Evolutionary conservation across 371 early-diverging fungal species (phyloP), one percentile per base, ranked within the genome.

Genomic region (Saksenaea vasiformis): DNA sequence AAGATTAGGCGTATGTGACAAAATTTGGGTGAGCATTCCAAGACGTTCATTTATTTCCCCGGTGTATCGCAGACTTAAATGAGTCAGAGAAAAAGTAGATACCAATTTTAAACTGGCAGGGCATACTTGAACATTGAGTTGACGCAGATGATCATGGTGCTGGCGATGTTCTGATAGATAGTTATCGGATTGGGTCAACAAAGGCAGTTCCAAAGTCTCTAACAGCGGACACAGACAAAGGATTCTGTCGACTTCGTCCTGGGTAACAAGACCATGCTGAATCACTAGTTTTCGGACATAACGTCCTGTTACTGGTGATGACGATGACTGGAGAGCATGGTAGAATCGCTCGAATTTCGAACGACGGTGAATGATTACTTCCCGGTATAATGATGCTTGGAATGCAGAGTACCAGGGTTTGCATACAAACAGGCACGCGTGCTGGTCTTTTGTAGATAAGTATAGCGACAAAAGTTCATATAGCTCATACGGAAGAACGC

Each of bases 321-420:
- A 11, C 10, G 58, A 57, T 57, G 58, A 24, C 17, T 57, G 58
- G 15, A 57, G 38, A 26, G 58, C 58, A 14, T 27, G 58, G 15
- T 24, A 37, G 38, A 57, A 57, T 10, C 22, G 58, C 17, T 35
- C 38, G 41, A 57, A 57, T 27, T 37, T 36, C 27, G 39, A 26
- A 57, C 39, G 58, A n/a, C 58, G 39, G 17, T 38, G 58, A 41
- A 57, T 57, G 27, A 13, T 41, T 9, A 57, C 58, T 19, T 41
- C 39, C 7, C 41, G 58, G 34, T 57, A 57, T 13, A 57, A n/a
- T 3, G 37, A 26, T 4, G 11, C 35, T 17, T 24, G 39, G 17
- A 57, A 41, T 14, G 41, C 39, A 5, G 35, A 22, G 34, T 57
- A 57, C 58, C 58, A 57, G 35, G 58, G 17, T 9, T 37, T 36